Percentiles rank a stretch among this genome's conserved stretches.
phyloP scores from a whole-genome alignment of 306 rosid species.

The Morella rubra region DNA sequence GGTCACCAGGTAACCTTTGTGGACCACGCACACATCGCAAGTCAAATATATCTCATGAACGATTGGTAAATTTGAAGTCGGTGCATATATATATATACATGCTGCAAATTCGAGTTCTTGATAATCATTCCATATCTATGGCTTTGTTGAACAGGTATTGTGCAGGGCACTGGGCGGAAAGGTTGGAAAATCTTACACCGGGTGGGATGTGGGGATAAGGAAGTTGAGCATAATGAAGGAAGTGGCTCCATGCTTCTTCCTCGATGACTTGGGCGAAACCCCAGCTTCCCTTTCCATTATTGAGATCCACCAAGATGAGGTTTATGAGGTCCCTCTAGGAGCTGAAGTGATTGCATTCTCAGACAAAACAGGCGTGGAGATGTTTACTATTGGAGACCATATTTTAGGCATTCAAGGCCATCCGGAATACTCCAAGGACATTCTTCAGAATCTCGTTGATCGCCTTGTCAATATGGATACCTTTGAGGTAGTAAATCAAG shows the following conservation, averaged over 20 bases:
- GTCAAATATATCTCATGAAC: not conserved
- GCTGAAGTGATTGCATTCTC: conserved; percentile 65
- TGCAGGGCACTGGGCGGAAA: conserved; percentile 78
- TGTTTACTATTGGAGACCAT: conserved; percentile 54
- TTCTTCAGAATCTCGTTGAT: conserved; percentile 50
- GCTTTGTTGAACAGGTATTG: conserved; percentile 38
- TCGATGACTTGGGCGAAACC: conserved; percentile 31
- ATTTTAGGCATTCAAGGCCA: conserved; percentile 76
- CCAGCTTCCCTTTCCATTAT: conserved; percentile 45
- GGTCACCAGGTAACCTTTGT: conserved; percentile 55
- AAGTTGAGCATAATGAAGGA: conserved; percentile 45
- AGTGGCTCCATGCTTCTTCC: conserved; percentile 14
- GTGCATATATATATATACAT: too few species aligned
- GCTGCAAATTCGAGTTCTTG: too few species aligned
- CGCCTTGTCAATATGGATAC: conserved; percentile 41
- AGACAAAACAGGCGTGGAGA: conserved; percentile 64
- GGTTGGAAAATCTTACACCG: conserved; percentile 52
- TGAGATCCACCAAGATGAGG: conserved; percentile 69
- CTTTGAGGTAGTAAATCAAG: conserved; percentile 42
- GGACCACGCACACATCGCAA: not conserved
- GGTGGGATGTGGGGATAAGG: conserved; percentile 73
- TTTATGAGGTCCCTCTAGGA: conserved; percentile 59
- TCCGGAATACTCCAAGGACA: conserved; percentile 66
- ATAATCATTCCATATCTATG: not conserved
- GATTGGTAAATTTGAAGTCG: too few species aligned